Percentiles rank a stretch among this genome's conserved stretches.
Evolutionary conservation across 2,329 filamentous ascomycete genomes (phyloP).

Genomic region (Fusarium torulosum): DNA sequence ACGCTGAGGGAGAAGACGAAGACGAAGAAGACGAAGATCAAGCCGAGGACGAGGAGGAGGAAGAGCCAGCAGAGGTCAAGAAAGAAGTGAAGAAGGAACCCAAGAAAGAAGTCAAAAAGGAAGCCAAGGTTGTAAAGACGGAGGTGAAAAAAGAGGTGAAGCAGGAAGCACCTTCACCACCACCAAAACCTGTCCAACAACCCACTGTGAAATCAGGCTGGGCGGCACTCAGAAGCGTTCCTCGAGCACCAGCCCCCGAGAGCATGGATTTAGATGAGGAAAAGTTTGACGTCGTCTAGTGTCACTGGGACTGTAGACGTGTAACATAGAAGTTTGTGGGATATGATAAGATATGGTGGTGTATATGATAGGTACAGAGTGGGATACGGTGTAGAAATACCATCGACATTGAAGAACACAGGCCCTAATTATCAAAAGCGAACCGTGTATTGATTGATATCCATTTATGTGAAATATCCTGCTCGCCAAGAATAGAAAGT

Average conservation of each 20-base stretch:
- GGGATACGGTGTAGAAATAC: background rate
- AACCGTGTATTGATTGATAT: background rate
- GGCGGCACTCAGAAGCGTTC: conserved; percentile 49
- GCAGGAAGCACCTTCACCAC: conserved; percentile 2
- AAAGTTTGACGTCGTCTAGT: conserved; percentile 52
- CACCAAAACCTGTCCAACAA: conserved; percentile 18
- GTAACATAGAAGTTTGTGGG: conserved; percentile 25
- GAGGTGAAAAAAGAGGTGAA: conserved; percentile 10
- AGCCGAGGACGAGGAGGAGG: conserved; percentile 42
- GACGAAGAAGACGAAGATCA: conserved; percentile 40
- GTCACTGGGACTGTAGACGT: background rate
- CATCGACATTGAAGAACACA: background rate
- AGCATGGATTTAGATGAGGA: conserved; percentile 52
- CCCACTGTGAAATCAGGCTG: conserved; percentile 49
- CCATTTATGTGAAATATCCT: background rate
- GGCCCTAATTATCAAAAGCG: background rate
- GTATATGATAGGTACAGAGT: conserved; percentile 1
- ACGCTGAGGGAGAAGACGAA: conserved; percentile 43
- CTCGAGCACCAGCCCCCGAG: conserved; percentile 35
- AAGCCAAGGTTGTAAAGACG: background rate
- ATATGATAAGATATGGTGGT: background rate
- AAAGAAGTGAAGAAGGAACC: conserved; percentile 34
- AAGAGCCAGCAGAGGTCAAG: conserved; percentile 41
- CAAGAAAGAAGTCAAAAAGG: background rate
- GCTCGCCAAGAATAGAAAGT: background rate